These are phyloP conservation scores for Orbilia javanica DNA, from an alignment of 2,329 filamentous ascomycete genomes.

Conservation along the genomic window DNA sequence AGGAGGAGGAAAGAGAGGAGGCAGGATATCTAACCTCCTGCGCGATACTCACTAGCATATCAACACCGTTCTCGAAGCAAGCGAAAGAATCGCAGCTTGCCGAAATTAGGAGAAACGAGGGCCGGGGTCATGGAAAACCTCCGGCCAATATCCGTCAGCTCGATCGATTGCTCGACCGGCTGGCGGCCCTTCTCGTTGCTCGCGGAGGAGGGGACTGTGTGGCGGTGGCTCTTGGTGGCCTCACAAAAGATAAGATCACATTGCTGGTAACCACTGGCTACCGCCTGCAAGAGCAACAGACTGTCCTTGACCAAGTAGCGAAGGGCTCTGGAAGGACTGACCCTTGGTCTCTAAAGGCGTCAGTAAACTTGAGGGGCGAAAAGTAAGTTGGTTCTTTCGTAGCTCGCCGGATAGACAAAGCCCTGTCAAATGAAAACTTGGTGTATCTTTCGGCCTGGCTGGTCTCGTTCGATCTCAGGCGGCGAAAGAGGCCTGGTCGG, in stretches of 20 bases:
- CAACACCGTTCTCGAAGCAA: not conserved
- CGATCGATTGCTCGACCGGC: not conserved
- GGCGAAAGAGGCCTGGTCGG: too few relatives aligned
- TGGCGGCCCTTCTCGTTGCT: slow-evolving; percentile 11
- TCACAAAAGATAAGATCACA: slow-evolving; percentile 10
- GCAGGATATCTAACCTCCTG: not conserved
- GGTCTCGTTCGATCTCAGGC: too few relatives aligned
- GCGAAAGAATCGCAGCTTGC: too few relatives aligned
- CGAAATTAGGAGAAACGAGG: not conserved
- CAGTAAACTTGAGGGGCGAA: not conserved
- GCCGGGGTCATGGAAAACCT: too few relatives aligned
- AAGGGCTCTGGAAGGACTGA: not conserved
- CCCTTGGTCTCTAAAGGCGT: not conserved
- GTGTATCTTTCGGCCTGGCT: too few relatives aligned
- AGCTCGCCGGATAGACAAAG: too few relatives aligned
- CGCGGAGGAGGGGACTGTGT: slow-evolving; percentile 17
- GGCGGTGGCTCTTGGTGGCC: not conserved
- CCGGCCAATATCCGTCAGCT: not conserved
- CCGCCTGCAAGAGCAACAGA: too few relatives aligned
- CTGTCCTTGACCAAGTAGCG: too few relatives aligned
- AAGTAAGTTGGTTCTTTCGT: not conserved
- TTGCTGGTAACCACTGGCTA: not conserved
- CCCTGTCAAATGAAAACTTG: too few relatives aligned
- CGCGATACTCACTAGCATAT: not conserved
- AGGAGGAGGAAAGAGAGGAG: too few relatives aligned